Evolutionary conservation across 495 filamentous ascomycete species (phyloP), one percentile per base, ranked within the genome.

Genomic region (Neurospora sp.): DNA sequence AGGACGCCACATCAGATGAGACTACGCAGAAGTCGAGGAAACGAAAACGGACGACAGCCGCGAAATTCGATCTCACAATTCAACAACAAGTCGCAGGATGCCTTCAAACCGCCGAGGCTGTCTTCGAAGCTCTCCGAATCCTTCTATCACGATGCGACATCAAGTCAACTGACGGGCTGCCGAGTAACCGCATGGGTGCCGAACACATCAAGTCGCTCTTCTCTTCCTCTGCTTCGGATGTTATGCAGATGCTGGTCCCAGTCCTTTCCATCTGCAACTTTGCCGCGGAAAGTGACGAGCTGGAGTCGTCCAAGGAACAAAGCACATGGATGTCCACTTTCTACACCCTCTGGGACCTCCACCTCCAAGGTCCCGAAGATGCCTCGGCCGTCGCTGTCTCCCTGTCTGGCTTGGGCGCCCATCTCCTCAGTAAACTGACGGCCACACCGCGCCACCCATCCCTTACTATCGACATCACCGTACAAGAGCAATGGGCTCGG

Each of bases 191-290:
- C 61, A 80, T 84, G 72, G 84, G 85, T 8, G 80, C 80, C 18
- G 83, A 86, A 65, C 83, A 85, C 70, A 75, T 87, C 78, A 85
- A 85, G 70, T 84, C 85, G 35, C 74, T 87, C 42, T 85, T 87
- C 76, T 83, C 76, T 22, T 78, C 78, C 0, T 81, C 84, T 20
- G 80, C 81, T 4, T 69, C 78, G 69, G 84, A 86, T 37, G 77
- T 78, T 10, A 80, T 80, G 72, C 79, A 78, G 44, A 76, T 84
- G 8, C 76, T 82, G 10, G 79, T 78, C 0, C 81, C 79, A 5
- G 72, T 85, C 44, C 75, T 87, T 4, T 71, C 77, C 38, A 74
- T 84, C 18, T 86, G 83, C 72, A 72, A 78, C 48, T 48, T 81
- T n/a, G 76, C 79, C 35, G 44, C 79, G 16, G 76, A 81, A 27